These are phyloP conservation scores for Euphorbia lathyris DNA, from an alignment of 345 rosid genomes.

Conservation along the genomic window DNA sequence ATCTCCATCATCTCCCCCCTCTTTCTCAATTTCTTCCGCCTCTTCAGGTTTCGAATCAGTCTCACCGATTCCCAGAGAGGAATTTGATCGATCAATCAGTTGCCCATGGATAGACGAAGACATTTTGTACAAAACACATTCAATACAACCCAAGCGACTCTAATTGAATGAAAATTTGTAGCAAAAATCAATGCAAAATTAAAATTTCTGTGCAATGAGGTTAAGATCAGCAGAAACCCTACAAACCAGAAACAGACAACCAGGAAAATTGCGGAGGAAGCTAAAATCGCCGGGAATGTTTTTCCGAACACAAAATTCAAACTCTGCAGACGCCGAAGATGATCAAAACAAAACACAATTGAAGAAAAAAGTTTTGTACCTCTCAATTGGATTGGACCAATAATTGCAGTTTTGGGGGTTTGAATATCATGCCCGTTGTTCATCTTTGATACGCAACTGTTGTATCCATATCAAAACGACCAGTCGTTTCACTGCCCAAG, in stretches of 20 bases:
- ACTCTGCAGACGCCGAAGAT: not conserved
- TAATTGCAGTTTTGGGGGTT: not conserved
- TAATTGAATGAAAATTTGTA: not conserved
- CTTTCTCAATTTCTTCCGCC: not conserved
- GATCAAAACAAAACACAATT: not conserved
- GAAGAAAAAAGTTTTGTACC: not conserved
- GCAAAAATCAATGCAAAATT: too few species aligned
- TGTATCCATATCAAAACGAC: too few species aligned
- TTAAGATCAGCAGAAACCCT: not conserved
- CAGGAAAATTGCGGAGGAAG: not conserved
- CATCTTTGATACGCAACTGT: too few species aligned
- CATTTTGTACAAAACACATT: slow-evolving; percentile 22
- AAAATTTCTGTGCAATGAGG: not conserved
- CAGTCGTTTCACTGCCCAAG: too few species aligned
- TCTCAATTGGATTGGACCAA: not conserved
- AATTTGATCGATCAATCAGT: slow-evolving; percentile 20
- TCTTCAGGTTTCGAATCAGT: slow-evolving; percentile 12
- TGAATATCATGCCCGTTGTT: not conserved
- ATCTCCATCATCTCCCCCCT: not conserved
- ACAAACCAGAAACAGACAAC: too few species aligned
- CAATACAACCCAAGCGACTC: not conserved
- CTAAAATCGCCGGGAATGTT: not conserved
- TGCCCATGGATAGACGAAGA: slow-evolving; percentile 17
- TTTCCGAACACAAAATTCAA: not conserved
- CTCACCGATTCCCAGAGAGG: not conserved